A percentile compares a stretch with the other conserved stretches of the same genome.
Conservation (phyloP, 129 eudicot genomes). For the Dittrichia graveolens region DNA sequence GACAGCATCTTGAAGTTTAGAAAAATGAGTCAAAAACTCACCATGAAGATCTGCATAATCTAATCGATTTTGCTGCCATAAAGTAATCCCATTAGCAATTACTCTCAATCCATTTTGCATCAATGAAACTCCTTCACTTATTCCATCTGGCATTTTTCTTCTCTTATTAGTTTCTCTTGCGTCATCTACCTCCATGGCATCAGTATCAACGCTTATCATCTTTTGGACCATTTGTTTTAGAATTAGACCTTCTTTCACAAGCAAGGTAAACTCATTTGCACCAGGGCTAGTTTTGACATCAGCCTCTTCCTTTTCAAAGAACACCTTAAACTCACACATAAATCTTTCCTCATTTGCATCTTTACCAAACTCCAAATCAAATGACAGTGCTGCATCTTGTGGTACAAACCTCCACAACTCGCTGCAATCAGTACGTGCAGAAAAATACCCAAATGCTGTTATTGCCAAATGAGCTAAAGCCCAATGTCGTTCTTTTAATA, state of each 20-base stretch:
- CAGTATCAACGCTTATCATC: conserved; percentile 16
- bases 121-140: conserved; percentile 67
- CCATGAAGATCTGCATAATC: conserved; percentile 48
- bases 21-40: conserved; percentile 56
- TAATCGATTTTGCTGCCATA: conserved; percentile 55
- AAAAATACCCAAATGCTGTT: conserved; percentile 84
- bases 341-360: conserved; percentile 70
- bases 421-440: conserved; percentile 74
- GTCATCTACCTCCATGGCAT: conserved; percentile 54
- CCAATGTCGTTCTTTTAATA: conserved; percentile 86
- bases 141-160: conserved; percentile 70
- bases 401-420: conserved; percentile 94
- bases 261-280: conserved; percentile 43
- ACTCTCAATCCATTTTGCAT: conserved; percentile 73
- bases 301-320: conserved; percentile 79
- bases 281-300: conserved; percentile 38
- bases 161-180: conserved; percentile 47
- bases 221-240: conserved; percentile 52
- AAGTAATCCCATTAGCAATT: conserved; percentile 58
- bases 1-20: conserved; percentile 63
- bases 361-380: conserved; percentile 61
- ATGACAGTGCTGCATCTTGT: conserved; percentile 82
- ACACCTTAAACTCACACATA: conserved; percentile 81
- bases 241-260: conserved; percentile 51
- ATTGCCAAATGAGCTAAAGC: conserved; percentile 72